Conservation (phyloP, 1,284 basidiomycete genomes). For the Sanghuangporus weigelae region DNA sequence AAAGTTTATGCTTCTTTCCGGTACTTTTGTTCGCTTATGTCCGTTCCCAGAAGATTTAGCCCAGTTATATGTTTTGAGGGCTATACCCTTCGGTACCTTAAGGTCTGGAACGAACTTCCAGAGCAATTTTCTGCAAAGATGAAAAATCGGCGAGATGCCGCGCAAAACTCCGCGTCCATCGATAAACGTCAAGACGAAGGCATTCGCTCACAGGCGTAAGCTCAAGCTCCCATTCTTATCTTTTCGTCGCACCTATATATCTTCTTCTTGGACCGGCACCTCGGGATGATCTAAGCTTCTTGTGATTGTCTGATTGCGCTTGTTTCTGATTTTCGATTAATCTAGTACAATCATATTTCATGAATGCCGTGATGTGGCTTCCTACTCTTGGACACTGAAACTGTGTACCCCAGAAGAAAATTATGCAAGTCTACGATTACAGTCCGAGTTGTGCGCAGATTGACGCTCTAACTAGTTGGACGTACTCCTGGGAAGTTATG, state of each 20-base stretch:
- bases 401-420: not conserved
- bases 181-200: not conserved
- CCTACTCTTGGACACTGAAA: not conserved
- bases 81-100: not conserved
- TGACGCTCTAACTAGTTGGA: constrained; percentile 62
- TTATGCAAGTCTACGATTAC: constrained; percentile 25
- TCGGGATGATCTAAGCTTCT: not conserved
- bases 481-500: constrained; percentile 50
- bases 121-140: not conserved
- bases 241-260: not conserved
- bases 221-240: not conserved
- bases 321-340: not conserved
- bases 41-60: not conserved
- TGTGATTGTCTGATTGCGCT: not conserved
- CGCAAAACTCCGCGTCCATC: not conserved
- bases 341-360: not conserved
- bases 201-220: not conserved
- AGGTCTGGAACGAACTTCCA: not conserved
- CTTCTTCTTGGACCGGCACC: not conserved
- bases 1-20: not conserved
- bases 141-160: not conserved
- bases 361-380: not conserved
- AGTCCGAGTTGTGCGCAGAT: constrained; percentile 70
- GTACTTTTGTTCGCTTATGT: constrained; percentile 2
- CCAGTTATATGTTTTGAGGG: not conserved